phyloP scores from a whole-genome alignment of 805 yeast genomes.

The Aciculoconidium aculeatum region DNA sequence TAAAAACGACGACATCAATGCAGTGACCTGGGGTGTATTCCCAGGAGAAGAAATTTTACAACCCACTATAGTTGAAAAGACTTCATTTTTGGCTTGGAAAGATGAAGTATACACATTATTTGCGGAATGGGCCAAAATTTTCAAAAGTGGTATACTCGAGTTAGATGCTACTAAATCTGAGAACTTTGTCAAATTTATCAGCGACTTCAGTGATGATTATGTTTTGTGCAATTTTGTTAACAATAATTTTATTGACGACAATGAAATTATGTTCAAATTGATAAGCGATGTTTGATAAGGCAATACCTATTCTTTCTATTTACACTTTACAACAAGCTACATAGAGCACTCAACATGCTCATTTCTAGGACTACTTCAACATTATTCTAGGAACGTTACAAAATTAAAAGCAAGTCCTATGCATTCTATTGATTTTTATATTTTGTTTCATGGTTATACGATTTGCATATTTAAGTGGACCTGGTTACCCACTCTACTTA shows the following conservation, averaged over 20 bases:
- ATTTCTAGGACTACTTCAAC: conserved; percentile 21
- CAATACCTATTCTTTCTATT: conserved; percentile 16
- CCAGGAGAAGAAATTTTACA: conserved; percentile 93
- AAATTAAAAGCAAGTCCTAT: too few relatives aligned
- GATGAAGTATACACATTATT: conserved; percentile 87
- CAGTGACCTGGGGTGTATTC: conserved; percentile 98
- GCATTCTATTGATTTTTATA: too few relatives aligned
- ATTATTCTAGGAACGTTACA: too few relatives aligned
- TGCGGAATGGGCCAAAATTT: conserved; percentile 68
- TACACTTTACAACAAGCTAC: too few relatives aligned
- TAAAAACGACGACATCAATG: conserved; percentile 72
- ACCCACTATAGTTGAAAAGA: conserved; percentile 91
- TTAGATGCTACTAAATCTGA: conserved; percentile 24
- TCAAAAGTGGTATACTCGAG: conserved; percentile 30
- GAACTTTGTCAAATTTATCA: conserved; percentile 37
- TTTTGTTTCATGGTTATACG: too few relatives aligned
- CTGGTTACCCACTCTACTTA: too few relatives aligned
- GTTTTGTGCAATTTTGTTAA: conserved; percentile 85
- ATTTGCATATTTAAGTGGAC: too few relatives aligned
- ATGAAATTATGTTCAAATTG: conserved; percentile 51
- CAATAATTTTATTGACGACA: conserved; percentile 62
- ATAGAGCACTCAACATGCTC: conserved; percentile 34
- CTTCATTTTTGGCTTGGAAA: conserved; percentile 93
- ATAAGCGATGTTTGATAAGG: too few relatives aligned
- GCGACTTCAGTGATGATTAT: conserved; percentile 49